phyloP scores from a whole-genome alignment of 257 asterid genomes.

The Solanum sejunctum region DNA sequence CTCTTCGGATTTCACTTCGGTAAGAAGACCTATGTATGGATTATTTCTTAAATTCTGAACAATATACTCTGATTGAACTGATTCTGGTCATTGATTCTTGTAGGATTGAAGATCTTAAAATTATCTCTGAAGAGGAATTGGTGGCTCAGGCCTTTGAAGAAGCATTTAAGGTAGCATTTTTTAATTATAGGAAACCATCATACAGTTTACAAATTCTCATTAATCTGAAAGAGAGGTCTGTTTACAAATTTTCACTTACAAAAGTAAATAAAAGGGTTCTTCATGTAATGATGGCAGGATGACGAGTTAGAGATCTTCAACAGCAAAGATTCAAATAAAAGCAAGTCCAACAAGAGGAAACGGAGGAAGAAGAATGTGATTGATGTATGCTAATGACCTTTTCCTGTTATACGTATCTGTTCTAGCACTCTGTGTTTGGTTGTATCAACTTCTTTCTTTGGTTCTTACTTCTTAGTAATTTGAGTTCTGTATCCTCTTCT shows the following conservation, averaged over 20 bases:
- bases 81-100: constrained; percentile 3
- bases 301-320: constrained; percentile 15
- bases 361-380: constrained; percentile 28
- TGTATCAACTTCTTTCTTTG: neutral
- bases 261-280: neutral
- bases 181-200: neutral
- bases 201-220: neutral
- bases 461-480: neutral
- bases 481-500: neutral
- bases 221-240: neutral
- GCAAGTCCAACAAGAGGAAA: constrained; percentile 19
- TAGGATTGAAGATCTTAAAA: constrained; percentile 81
- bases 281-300: constrained; percentile 24
- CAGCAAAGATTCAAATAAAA: constrained; percentile 10
- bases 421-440: neutral
- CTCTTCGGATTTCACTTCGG: neutral
- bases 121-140: constrained; percentile 64
- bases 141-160: constrained; percentile 68
- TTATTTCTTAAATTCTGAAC: neutral
- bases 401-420: neutral
- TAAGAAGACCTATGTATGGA: neutral
- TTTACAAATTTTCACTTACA: neutral
- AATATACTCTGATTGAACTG: neutral
- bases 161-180: constrained; percentile 55
- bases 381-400: constrained; percentile 28